Evolutionary conservation across 1,284 basidiomycete species (phyloP).

Genomic region (Cystobasidium slooffiae): DNA sequence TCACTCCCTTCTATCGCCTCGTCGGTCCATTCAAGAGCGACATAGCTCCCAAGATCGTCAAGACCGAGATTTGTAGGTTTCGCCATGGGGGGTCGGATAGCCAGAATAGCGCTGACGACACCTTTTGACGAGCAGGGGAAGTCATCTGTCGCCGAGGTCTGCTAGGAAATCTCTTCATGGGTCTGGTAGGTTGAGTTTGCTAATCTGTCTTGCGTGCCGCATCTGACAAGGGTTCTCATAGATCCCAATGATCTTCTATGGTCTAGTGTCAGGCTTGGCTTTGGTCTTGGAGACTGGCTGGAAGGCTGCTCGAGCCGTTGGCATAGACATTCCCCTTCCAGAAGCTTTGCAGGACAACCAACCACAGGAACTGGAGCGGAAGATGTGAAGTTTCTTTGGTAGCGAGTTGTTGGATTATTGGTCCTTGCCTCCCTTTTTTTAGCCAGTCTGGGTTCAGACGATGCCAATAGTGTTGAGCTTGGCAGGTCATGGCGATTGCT

Average conservation of each 20-base stretch:
- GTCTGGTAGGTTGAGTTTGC: conserved; percentile 57
- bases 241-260: conserved; percentile 59
- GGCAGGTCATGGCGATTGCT: too few species aligned
- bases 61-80: conserved; percentile 64
- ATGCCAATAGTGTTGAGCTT: too few species aligned
- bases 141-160: conserved; percentile 67
- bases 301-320: conserved; percentile 36
- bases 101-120: neutral
- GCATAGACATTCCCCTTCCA: conserved; percentile 35
- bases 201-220: neutral
- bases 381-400: conserved; percentile 2
- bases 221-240: conserved; percentile 22
- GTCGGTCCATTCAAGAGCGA: conserved; percentile 63
- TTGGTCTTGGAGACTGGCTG: conserved; percentile 54
- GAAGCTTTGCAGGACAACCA: conserved; percentile 15
- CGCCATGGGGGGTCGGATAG: too few species aligned
- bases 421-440: too few species aligned
- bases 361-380: neutral
- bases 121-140: conserved; percentile 56
- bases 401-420: neutral
- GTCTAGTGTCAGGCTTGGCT: conserved; percentile 57
- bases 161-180: conserved; percentile 68
- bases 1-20: conserved; percentile 68
- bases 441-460: too few species aligned
- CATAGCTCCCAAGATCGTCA: conserved; percentile 61